Evolutionary conservation across 192 early-diverging fungal genomes (phyloP), one percentile per base, ranked within the genome.

Genomic region (Umbelopsis vinacea): DNA sequence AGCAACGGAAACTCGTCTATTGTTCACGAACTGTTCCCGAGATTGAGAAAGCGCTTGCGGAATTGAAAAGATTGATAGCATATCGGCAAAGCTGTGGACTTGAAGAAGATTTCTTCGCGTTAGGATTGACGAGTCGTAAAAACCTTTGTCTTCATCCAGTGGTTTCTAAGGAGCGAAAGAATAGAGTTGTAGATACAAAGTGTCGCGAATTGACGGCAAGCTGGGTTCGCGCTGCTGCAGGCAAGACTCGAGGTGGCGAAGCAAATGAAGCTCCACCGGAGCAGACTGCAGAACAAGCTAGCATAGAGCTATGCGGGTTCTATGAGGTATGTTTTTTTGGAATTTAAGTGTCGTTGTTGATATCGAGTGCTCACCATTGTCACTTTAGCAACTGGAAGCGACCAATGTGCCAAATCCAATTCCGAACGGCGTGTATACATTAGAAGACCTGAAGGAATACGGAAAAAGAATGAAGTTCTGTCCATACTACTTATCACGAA

Each of bases 21-120:
- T 99, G 98, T 76, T 99, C 98, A 43, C 95, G 98, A 77, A 99
- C 98, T 4, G 97, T 99, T 21, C 98, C 98, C 10, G 98, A 99
- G 74, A 98, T 99, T 70, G 98, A 99, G 81, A 99, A 99, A 81
- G 96, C 97, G 3, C 80, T 99, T 53, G 93, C 93, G 6, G 98
- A 99, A 86, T 87, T 99, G 70, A 92, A 96, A 76, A 87, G 95
- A 23, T 74, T 99, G 76, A 92, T 97, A 72, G 91, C 84, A 43
- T 99, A 95, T 79, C 82, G 98, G 19, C 83, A 79, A 75, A 76
- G 78, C 48, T 79, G 89, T 33, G 94, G 92, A 1, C 75, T 87
- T 4, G 79, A 89, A 22, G 94, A 96, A 52, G 77, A 87, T 26
- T 97, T 98, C 83, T 81, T 99, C 29, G 97, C 92, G 5, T 79